These are phyloP conservation scores for Phytophthora multivora DNA, from an alignment of 352 stramenopile species.

Conservation along the genomic window DNA sequence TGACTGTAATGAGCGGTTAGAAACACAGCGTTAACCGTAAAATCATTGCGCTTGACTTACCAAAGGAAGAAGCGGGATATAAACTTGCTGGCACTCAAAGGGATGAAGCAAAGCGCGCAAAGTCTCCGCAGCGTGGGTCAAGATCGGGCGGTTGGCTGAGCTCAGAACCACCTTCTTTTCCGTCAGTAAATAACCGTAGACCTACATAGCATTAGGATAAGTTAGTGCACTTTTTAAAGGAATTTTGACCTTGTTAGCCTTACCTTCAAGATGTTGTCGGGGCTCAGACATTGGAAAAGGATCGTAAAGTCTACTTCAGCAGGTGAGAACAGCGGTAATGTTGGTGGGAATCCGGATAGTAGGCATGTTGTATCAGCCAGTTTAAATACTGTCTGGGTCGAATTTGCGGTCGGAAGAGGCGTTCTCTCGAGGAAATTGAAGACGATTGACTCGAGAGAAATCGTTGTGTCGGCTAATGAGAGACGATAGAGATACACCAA, in stretches of 20 bases:
- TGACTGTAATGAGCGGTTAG: slow-evolving; percentile 30
- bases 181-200: slow-evolving; percentile 61
- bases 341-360: slow-evolving; percentile 32
- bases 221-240: too few species aligned
- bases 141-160: slow-evolving; percentile 55
- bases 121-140: slow-evolving; percentile 70
- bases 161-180: slow-evolving; percentile 77
- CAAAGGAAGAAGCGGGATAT: slow-evolving; percentile 72
- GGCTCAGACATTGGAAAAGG: slow-evolving; percentile 68
- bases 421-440: slow-evolving; percentile 62
- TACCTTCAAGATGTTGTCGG: slow-evolving; percentile 75
- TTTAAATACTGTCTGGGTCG: slow-evolving; percentile 43
- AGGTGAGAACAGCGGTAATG: slow-evolving; percentile 44
- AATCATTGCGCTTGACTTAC: slow-evolving; percentile 28
- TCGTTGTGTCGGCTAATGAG: slow-evolving; percentile 29
- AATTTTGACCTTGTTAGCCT: background rate
- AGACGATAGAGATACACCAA: slow-evolving; percentile 57
- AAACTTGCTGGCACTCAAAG: slow-evolving; percentile 77
- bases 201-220: too few species aligned
- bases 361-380: slow-evolving; percentile 43
- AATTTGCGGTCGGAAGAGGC: slow-evolving; percentile 35
- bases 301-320: slow-evolving; percentile 74
- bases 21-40: background rate
- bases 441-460: slow-evolving; percentile 53
- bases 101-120: slow-evolving; percentile 63